Conservation (phyloP, 129 eudicot genomes). For the Escallonia rubra region DNA sequence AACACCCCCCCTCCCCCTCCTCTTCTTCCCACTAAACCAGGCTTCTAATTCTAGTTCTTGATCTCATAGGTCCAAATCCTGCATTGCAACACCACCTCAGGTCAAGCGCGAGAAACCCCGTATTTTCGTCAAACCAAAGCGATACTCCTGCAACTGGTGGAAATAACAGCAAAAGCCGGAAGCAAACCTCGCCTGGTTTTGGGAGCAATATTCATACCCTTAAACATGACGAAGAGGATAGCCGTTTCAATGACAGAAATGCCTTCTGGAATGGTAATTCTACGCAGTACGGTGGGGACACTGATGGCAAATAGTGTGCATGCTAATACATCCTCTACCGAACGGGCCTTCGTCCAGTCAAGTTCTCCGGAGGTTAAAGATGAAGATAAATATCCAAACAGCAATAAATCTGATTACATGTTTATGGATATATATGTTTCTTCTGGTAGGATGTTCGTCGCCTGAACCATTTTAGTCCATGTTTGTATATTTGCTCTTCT, state of each 20-base stretch:
- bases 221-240: constrained; percentile 75
- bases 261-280: constrained; percentile 93
- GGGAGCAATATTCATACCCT: constrained; percentile 88
- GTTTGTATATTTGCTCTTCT: no score
- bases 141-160: constrained; percentile 18
- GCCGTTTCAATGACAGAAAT: constrained; percentile 46
- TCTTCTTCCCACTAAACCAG: background rate
- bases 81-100: constrained; percentile 35
- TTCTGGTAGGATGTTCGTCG: no score
- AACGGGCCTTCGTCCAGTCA: background rate
- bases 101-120: constrained; percentile 30
- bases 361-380: no score
- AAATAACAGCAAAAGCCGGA: constrained; percentile 30
- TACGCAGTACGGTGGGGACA: constrained; percentile 71
- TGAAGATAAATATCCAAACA: no score
- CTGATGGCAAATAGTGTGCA: constrained; percentile 20
- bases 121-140: constrained; percentile 4
- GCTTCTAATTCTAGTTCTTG: background rate
- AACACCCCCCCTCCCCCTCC: no score
- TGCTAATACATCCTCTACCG: background rate
- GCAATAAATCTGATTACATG: no score
- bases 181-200: constrained; percentile 23
- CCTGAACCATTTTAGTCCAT: no score
- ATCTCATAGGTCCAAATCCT: constrained; percentile 38
- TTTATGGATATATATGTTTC: no score